Evolutionary conservation across 2,329 filamentous ascomycete species (phyloP).

Genomic region (Kalmusia sp.): DNA sequence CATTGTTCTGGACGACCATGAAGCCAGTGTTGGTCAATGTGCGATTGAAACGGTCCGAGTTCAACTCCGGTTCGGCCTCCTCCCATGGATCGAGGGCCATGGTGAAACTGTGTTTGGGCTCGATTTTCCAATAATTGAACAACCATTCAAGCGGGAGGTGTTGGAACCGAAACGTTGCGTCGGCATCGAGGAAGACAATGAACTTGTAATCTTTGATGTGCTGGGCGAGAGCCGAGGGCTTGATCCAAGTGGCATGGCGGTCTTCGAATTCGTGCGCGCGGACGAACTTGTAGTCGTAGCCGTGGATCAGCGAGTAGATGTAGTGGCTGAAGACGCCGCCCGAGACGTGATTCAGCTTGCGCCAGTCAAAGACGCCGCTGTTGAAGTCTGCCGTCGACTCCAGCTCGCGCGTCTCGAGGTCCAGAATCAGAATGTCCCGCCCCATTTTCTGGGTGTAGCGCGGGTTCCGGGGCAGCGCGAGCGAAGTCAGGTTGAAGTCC

Average conservation of each 20-base stretch:
- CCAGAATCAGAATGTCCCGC: slow-evolving; percentile 44
- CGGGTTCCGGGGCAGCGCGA: slow-evolving; percentile 36
- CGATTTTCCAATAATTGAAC: slow-evolving; percentile 58
- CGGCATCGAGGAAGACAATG: slow-evolving; percentile 58
- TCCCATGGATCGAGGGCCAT: slow-evolving; percentile 55
- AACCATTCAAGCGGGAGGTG: slow-evolving; percentile 59
- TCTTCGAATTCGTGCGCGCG: slow-evolving; percentile 49
- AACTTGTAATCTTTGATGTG: slow-evolving; percentile 50
- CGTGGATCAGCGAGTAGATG: slow-evolving; percentile 53
- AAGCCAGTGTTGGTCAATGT: slow-evolving; percentile 61
- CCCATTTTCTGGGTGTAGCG: slow-evolving; percentile 42
- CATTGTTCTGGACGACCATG: slow-evolving; percentile 61
- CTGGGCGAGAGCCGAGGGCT: slow-evolving; percentile 48
- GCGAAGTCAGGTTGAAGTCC: slow-evolving; percentile 32
- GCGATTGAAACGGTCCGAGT: slow-evolving; percentile 52
- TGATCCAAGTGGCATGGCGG: slow-evolving; percentile 57
- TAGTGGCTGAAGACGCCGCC: slow-evolving; percentile 49
- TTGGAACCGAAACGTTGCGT: slow-evolving; percentile 55
- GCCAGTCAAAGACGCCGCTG: slow-evolving; percentile 44
- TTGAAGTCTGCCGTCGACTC: slow-evolving; percentile 38
- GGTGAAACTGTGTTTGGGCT: slow-evolving; percentile 51
- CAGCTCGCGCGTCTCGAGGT: slow-evolving; percentile 45
- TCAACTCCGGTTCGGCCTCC: slow-evolving; percentile 39
- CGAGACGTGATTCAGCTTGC: slow-evolving; percentile 45
- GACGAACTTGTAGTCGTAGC: slow-evolving; percentile 59